A percentile compares a stretch with the other conserved stretches of the same genome.
These are phyloP conservation scores for Dovyalis caffra DNA, from an alignment of 345 rosid genomes.

Conservation along the genomic window DNA sequence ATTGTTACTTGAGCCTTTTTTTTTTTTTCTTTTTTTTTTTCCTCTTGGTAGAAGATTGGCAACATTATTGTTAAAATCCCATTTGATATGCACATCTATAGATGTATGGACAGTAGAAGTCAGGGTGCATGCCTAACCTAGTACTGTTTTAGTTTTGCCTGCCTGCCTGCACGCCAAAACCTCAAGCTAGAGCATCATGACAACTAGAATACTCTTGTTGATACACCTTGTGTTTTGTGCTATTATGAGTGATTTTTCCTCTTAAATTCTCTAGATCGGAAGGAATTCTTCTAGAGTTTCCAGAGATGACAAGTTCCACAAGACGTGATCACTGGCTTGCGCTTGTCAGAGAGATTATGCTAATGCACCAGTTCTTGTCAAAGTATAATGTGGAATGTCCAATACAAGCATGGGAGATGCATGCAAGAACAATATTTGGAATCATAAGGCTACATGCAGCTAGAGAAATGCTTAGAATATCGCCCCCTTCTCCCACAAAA, in stretches of 20 bases:
- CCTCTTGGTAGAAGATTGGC: no score
- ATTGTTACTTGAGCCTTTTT: background rate
- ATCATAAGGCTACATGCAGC: constrained; percentile 88
- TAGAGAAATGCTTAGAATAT: constrained; percentile 77
- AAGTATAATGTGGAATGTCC: constrained; percentile 46
- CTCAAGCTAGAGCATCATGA: background rate
- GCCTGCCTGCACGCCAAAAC: background rate
- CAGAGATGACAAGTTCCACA: constrained; percentile 90
- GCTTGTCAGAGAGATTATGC: constrained; percentile 57
- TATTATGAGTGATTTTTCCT: constrained; percentile 7
- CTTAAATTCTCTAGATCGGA: constrained; percentile 47
- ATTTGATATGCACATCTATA: no score
- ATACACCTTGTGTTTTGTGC: background rate
- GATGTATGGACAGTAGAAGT: no score
- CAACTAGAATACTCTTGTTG: background rate
- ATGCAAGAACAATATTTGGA: constrained; percentile 75
- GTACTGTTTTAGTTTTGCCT: background rate
- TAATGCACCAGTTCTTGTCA: constrained; percentile 70
- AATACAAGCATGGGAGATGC: constrained; percentile 71
- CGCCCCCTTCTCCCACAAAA: constrained; percentile 70
- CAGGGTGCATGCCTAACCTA: no score
- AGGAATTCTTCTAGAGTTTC: constrained; percentile 82
- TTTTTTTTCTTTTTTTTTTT: background rate
- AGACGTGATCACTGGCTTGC: constrained; percentile 95
- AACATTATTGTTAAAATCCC: no score